phyloP scores from a whole-genome alignment of 163 green algal genomes.

The Scenedesmus sp. region DNA sequence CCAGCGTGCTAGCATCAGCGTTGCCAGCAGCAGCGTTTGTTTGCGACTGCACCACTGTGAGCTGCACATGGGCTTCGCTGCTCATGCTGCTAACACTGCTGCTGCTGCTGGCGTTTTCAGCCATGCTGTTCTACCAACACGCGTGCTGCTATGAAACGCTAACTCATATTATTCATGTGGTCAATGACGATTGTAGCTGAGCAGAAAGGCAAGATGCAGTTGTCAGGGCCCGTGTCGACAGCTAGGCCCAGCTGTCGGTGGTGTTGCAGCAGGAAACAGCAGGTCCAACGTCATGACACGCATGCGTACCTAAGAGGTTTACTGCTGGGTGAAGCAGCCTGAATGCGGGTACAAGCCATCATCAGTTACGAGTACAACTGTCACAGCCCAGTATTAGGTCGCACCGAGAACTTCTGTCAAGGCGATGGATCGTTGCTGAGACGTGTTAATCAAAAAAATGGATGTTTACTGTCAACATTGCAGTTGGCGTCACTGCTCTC shows the following conservation, averaged over 20 bases:
- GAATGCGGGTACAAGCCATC: neutral
- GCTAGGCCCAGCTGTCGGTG: neutral
- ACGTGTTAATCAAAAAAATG: neutral
- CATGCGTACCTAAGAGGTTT: neutral
- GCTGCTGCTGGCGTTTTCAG: constrained; percentile 10
- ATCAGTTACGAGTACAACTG: constrained; percentile 12
- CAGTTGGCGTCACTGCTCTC: neutral
- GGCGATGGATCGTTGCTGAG: neutral
- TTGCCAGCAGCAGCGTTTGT: neutral
- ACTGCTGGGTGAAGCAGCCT: neutral
- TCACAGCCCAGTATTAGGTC: neutral
- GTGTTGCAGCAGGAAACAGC: neutral
- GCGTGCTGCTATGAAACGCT: neutral
- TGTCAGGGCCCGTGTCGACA: neutral
- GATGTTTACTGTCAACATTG: neutral
- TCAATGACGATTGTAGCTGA: neutral
- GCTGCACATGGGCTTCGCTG: neutral
- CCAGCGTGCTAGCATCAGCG: neutral
- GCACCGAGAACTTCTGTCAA: neutral
- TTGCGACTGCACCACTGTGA: neutral
- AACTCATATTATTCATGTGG: neutral
- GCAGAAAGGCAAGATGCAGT: neutral
- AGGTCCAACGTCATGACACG: neutral
- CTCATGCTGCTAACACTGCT: neutral
- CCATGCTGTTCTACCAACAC: neutral